Evolutionary conservation across 352 stramenopile species (phyloP).

Genomic region (Blastocystis sp.): DNA sequence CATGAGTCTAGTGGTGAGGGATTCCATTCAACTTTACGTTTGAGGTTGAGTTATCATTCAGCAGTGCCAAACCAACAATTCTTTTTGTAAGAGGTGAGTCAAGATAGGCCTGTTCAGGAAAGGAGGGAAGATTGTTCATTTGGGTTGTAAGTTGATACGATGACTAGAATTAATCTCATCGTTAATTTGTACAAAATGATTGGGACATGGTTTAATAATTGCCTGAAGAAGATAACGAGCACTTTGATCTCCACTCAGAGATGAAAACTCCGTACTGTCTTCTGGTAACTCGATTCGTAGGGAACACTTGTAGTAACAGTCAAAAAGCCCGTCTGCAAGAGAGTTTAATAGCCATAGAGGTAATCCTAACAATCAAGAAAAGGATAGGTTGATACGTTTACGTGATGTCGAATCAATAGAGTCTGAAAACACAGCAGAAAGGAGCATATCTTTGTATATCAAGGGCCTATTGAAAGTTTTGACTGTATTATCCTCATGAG

Average conservation of each 20-base stretch:
- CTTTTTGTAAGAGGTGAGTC: neutral
- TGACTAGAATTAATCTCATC: neutral
- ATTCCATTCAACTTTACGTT: neutral
- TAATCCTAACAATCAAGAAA: neutral
- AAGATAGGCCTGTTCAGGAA: neutral
- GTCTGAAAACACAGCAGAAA: slow-evolving; percentile 11
- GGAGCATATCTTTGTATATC: slow-evolving; percentile 27
- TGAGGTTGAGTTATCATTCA: neutral
- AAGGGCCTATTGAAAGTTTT: neutral
- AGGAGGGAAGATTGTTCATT: neutral
- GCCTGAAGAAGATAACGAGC: neutral
- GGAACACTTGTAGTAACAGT: slow-evolving; percentile 23
- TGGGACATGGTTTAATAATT: slow-evolving; percentile 23
- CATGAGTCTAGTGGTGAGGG: neutral
- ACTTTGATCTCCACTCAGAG: neutral
- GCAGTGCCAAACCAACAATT: neutral
- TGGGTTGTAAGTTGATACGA: neutral
- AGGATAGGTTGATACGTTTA: neutral
- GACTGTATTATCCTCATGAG: neutral
- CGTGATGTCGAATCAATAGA: neutral
- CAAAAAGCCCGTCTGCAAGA: neutral
- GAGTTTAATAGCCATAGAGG: neutral
- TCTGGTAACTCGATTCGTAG: neutral
- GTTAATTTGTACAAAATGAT: neutral
- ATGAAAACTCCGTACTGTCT: neutral